Evolutionary conservation across 2,329 filamentous ascomycete species (phyloP), one percentile per base, ranked within the genome.

Genomic region (Fusarium nodosum): DNA sequence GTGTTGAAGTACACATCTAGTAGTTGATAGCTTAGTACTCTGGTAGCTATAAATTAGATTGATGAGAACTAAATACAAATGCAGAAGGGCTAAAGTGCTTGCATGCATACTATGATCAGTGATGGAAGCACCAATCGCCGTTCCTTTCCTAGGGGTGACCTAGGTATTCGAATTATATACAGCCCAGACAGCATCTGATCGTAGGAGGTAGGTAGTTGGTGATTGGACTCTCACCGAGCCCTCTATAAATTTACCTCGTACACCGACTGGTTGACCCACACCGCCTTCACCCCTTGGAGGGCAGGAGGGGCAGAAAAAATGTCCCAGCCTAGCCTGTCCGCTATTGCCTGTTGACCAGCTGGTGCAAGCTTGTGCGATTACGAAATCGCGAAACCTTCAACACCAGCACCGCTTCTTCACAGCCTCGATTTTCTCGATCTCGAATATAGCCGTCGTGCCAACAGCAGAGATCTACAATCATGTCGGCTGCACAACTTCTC

Each of bases 401-500:
- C 69, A 68, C 44, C 52, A 65, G 61, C 47, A 65, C 61, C 62
- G 62, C 62, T 64, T 61, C 58, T 54, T 52, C 39, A 61, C 24
- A 62, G 57, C 41, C 38, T 61, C 67, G 46, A 72, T 63, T 56
- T 68, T 57, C 51, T 52, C 39, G 62, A 65, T 63, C 66, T 71
- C 73, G 64, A 73, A 70, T 52, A 72, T 68, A 71, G 58, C 41
- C 54, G 39, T 66, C 56, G 58, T 68, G 65, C 46, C 56, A 60
- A 63, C 53, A 51, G 54, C 50, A 51, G 56, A 67, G 56, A 69
- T 67, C 58, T 66, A 56, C 63, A 74, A 79, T 67, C 54, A 98
- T 98, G 96, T 98, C 94, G 84, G 96, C 96, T 75, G 94, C 96
- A 78, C 95, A 98, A 85, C 90, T 99, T 78, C 91, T 99, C 73